A percentile compares a stretch with the other conserved stretches of the same genome.
phyloP scores from a whole-genome alignment of 768 basidiomycete genomes.

The Sporobolomyces phaffii region DNA sequence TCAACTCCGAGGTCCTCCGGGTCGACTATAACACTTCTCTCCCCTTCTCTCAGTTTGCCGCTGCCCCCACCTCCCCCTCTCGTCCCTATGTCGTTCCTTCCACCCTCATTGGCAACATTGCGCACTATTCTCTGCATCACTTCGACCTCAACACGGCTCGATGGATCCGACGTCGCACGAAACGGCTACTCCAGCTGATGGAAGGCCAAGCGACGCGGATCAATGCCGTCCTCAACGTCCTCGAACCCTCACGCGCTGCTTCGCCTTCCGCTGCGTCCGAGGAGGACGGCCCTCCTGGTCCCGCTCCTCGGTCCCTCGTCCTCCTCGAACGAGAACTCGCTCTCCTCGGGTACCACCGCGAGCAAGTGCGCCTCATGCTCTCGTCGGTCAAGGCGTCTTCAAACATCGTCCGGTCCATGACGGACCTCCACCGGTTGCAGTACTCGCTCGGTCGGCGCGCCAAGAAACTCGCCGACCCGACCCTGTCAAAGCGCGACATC shows the following conservation, averaged over 20 bases:
- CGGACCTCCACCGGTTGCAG: constrained; percentile 1
- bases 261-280: neutral
- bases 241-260: constrained; percentile 9
- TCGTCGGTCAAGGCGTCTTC: constrained; percentile 19
- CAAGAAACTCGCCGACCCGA: neutral
- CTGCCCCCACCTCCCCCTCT: neutral
- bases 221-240: constrained; percentile 1
- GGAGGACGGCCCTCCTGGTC: neutral
- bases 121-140: neutral
- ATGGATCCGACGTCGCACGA: constrained; percentile 19
- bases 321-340: constrained; percentile 20
- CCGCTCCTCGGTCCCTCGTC: neutral
- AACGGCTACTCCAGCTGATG: constrained; percentile 13
- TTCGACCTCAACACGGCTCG: constrained; percentile 13
- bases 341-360: constrained; percentile 8
- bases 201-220: constrained; percentile 13
- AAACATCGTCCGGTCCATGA: constrained; percentile 12
- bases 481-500: neutral
- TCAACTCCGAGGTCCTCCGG: neutral
- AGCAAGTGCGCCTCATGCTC: constrained; percentile 24
- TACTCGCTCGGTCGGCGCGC: neutral
- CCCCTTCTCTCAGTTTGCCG: constrained; percentile 7
- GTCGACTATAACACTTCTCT: neutral
- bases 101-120: constrained; percentile 13
- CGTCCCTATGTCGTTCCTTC: constrained; percentile 25